These are phyloP conservation scores for Ajuga reptans DNA, from an alignment of 305 asterid species.

Conservation along the genomic window DNA sequence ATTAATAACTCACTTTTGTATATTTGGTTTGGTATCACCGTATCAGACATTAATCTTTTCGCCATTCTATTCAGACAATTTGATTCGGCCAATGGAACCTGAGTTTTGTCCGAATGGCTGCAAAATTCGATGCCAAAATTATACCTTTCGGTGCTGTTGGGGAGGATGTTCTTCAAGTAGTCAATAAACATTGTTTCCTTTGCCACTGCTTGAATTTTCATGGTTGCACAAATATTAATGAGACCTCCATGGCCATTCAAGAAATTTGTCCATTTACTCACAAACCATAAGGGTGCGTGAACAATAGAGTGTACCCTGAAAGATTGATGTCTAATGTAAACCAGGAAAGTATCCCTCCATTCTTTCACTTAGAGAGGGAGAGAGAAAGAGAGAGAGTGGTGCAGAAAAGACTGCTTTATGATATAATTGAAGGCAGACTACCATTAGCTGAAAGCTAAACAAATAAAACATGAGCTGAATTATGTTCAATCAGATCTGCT, in stretches of 20 bases:
- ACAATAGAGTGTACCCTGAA: no score
- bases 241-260: no score
- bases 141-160: conserved; percentile 83
- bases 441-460: not conserved
- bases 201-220: no score
- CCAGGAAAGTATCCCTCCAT: not conserved
- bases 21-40: no score
- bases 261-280: no score
- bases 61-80: conserved; percentile 25
- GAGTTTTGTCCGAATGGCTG: conserved; percentile 89
- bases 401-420: not conserved
- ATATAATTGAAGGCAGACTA: not conserved
- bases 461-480: not conserved
- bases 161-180: conserved; percentile 31
- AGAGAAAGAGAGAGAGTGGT: not conserved
- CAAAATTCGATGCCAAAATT: conserved; percentile 78
- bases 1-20: no score
- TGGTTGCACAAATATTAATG: no score
- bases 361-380: not conserved
- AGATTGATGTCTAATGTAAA: no score
- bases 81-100: conserved; percentile 81
- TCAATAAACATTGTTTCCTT: no score
- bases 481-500: not conserved
- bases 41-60: no score
- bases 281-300: no score